phyloP scores from a whole-genome alignment of 805 yeast genomes.

The Candida taoyuanica region DNA sequence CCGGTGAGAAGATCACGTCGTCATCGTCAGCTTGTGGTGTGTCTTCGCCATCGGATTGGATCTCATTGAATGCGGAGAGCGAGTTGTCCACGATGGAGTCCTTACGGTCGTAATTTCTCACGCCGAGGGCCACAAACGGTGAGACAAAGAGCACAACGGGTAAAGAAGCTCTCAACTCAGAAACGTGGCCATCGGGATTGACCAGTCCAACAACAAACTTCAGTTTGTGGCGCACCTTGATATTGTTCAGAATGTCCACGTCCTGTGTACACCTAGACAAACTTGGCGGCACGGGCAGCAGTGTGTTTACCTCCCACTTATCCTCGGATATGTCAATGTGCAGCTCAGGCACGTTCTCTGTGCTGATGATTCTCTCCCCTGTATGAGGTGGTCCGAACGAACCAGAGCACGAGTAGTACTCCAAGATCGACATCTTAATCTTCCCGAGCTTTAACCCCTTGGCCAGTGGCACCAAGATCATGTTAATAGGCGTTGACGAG shows the following conservation, averaged over 20 bases:
- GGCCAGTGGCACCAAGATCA: slow-evolving; percentile 70
- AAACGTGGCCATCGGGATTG: slow-evolving; percentile 89
- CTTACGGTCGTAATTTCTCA: slow-evolving; percentile 31
- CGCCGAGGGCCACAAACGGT: slow-evolving; percentile 75
- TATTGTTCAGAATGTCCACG: slow-evolving; percentile 60
- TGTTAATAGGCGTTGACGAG: slow-evolving; percentile 61
- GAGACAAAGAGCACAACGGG: slow-evolving; percentile 74
- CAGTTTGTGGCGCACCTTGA: slow-evolving; percentile 85
- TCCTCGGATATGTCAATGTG: slow-evolving; percentile 37
- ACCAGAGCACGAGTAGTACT: slow-evolving; percentile 59
- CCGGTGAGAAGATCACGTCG: slow-evolving; percentile 37
- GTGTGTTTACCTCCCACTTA: slow-evolving; percentile 68
- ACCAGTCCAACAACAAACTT: slow-evolving; percentile 73
- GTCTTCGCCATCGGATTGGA: slow-evolving; percentile 25
- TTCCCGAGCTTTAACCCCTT: slow-evolving; percentile 79
- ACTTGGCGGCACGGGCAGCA: slow-evolving; percentile 64
- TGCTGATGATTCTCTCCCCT: slow-evolving; percentile 60
- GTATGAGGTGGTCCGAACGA: slow-evolving; percentile 50
- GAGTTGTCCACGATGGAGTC: slow-evolving; percentile 23
- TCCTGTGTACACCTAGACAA: slow-evolving; percentile 82
- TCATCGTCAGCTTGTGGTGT: slow-evolving; percentile 28
- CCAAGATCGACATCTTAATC: slow-evolving; percentile 64
- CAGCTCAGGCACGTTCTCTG: slow-evolving; percentile 37
- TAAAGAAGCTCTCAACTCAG: slow-evolving; percentile 86
- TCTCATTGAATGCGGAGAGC: slow-evolving; percentile 23